Conservation (phyloP, 225 moss, liverwort and hornwort species). For the Takakia lepidozioides region DNA sequence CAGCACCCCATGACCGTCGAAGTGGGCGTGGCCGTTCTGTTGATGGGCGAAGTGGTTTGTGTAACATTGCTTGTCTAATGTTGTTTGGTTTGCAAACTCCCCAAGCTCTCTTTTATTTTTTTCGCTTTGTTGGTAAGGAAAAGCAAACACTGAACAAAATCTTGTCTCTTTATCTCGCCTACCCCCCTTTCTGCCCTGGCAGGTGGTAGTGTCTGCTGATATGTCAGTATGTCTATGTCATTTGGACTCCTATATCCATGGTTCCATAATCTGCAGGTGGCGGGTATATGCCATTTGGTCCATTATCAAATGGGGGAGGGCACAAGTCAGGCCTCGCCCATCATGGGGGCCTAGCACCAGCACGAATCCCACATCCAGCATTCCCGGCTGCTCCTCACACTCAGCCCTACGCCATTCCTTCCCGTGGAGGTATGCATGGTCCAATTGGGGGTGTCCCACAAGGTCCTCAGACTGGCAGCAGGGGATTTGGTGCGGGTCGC, state of each 20-base stretch:
- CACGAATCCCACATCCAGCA: constrained; percentile 28
- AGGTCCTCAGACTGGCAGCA: constrained; percentile 47
- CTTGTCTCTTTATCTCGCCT: no score
- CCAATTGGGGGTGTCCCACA: constrained; percentile 56
- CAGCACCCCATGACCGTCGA: constrained; percentile 41
- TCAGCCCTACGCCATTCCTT: constrained; percentile 59
- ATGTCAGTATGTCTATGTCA: no score
- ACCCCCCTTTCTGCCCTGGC: no score
- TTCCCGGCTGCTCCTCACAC: constrained; percentile 47
- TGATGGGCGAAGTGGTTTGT: constrained; percentile 41
- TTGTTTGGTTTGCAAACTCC: no score
- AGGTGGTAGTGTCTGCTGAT: constrained; percentile 1
- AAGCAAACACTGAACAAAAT: no score
- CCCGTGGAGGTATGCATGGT: constrained; percentile 54
- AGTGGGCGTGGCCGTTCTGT: constrained; percentile 37
- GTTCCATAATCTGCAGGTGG: constrained; percentile 16
- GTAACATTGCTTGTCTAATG: no score
- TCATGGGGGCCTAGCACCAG: constrained; percentile 33
- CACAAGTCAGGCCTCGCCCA: constrained; percentile 46
- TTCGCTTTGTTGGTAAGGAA: neutral
- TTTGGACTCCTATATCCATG: no score
- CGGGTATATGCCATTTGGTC: constrained; percentile 37
- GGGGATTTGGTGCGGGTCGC: constrained; percentile 55
- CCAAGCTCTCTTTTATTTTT: neutral
- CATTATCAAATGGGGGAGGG: constrained; percentile 26